A percentile compares a stretch with the other conserved stretches of the same genome.
These are phyloP conservation scores for Rhinocladiella mackenziei DNA, from an alignment of 2,329 filamentous ascomycete genomes.

Conservation along the genomic window DNA sequence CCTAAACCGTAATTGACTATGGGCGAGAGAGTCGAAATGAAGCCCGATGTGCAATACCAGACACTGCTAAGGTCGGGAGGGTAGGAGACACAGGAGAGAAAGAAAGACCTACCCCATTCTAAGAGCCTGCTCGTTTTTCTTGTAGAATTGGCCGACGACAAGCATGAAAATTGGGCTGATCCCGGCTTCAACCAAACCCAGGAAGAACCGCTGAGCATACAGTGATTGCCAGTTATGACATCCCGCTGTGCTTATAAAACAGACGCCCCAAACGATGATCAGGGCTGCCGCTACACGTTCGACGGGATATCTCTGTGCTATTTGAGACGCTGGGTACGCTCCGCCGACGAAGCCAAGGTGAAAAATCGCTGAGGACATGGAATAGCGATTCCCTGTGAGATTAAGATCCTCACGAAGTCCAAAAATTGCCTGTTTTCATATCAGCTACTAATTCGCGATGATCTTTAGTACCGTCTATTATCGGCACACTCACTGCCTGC, in stretches of 20 bases:
- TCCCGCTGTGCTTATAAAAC: conserved; percentile 65
- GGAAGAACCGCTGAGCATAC: conserved; percentile 63
- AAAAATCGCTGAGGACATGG: conserved; percentile 39
- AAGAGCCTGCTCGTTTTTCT: conserved; percentile 60
- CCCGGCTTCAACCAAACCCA: conserved; percentile 58
- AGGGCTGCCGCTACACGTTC: conserved; percentile 59
- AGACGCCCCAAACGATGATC: conserved; percentile 62
- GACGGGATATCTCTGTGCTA: conserved; percentile 63
- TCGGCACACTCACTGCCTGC: too few relatives aligned
- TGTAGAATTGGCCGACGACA: conserved; percentile 60
- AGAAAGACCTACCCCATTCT: conserved; percentile 48
- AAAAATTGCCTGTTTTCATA: conserved; percentile 44
- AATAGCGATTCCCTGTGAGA: conserved; percentile 42
- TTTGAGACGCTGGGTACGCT: conserved; percentile 67
- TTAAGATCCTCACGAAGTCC: conserved; percentile 42
- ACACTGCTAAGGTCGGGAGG: too few relatives aligned
- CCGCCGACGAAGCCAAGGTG: conserved; percentile 76
- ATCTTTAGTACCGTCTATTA: too few relatives aligned
- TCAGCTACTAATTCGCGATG: not conserved
- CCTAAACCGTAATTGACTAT: conserved; percentile 65
- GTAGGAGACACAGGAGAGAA: not conserved
- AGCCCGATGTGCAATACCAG: conserved; percentile 57
- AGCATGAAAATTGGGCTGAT: conserved; percentile 65
- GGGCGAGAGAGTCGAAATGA: conserved; percentile 44
- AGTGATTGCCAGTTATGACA: conserved; percentile 61